Conservation (phyloP, 441 rosid species). For the Adansonia madagascariensis region DNA sequence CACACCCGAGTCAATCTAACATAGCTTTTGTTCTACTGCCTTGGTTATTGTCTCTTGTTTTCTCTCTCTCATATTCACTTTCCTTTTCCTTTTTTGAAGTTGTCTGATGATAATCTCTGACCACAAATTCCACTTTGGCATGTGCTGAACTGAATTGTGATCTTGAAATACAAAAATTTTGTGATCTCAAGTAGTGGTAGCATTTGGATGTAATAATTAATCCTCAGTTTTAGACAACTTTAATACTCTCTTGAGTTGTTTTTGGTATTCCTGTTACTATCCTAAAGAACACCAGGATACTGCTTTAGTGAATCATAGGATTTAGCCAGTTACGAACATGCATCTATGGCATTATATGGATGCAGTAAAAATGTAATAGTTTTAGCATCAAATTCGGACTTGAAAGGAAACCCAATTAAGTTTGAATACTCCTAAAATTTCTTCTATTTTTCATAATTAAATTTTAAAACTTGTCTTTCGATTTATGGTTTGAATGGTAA, state of each 20-base stretch:
- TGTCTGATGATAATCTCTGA: slow-evolving; percentile 6
- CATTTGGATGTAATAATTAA: background rate
- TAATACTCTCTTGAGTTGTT: background rate
- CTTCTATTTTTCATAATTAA: background rate
- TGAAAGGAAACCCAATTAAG: background rate
- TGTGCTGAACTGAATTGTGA: background rate
- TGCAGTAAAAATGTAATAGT: background rate
- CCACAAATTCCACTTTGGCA: slow-evolving; percentile 4
- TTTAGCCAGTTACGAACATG: background rate
- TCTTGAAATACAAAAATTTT: slow-evolving; percentile 3
- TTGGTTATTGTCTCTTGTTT: slow-evolving; percentile 3
- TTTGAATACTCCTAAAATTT: background rate
- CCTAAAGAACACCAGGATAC: background rate
- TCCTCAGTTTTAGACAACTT: background rate
- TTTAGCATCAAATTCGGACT: slow-evolving; percentile 2
- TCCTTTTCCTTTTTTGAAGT: background rate
- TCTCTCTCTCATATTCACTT: background rate
- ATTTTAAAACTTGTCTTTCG: background rate
- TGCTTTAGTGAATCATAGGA: background rate
- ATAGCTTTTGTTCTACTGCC: background rate
- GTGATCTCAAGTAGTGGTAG: background rate
- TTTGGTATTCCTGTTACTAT: background rate
- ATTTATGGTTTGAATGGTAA: background rate
- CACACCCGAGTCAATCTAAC: too few species aligned
- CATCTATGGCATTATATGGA: slow-evolving; percentile 9